Base-by-base conservation (phyloP, 257 asterid genomes). In the Ballota nigra region DNA sequence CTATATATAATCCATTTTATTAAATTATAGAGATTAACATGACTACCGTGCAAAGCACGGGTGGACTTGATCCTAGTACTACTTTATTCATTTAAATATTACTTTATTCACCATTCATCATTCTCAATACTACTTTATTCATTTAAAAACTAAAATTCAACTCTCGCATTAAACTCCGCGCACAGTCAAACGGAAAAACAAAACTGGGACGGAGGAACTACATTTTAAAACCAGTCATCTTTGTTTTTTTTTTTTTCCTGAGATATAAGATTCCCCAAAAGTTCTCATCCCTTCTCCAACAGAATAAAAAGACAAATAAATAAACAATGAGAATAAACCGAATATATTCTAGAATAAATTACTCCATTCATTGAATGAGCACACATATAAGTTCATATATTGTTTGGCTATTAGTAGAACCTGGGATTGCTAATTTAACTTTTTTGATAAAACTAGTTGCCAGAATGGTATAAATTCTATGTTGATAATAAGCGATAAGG, bases 351-450 rank as follows among this genome's bases (percentile, higher is more conserved):
- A 15, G 45, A 13, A 23, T 5, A 16, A 47, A 23, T 62, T 45
- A 20, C 61, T 72, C 28, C 53, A 40, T 67, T 60, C 78, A 72
- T 66, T 77, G 75, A 67, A 72, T 24, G 51, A 45, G 59, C 19
- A 33, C 10, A 8, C 7, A 24, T 36, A 11, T 51, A 67, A 20
- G 22, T 56, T 28, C 45, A 40, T 55, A 12, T 38, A 38, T 22
- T 38, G 52, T 29, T 68, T 68, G 78, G 61, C 72, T 72, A 41
- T 45, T 45, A 45, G n/a, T 66, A 74, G 76, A 78, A 63, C 61
- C 77, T 74, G 70, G 61, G 78, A 61, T 62, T 38, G 66, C 12
- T 12, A 55, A 49, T 40, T 41, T 22, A 68, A 47, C 63, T 56
- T 40, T 19, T 56, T 22, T 9, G 70, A 51, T 23, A 56, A 10